These are phyloP conservation scores for Taxawa tesnikishii DNA, from an alignment of 2,329 filamentous ascomycete genomes.

Conservation along the genomic window DNA sequence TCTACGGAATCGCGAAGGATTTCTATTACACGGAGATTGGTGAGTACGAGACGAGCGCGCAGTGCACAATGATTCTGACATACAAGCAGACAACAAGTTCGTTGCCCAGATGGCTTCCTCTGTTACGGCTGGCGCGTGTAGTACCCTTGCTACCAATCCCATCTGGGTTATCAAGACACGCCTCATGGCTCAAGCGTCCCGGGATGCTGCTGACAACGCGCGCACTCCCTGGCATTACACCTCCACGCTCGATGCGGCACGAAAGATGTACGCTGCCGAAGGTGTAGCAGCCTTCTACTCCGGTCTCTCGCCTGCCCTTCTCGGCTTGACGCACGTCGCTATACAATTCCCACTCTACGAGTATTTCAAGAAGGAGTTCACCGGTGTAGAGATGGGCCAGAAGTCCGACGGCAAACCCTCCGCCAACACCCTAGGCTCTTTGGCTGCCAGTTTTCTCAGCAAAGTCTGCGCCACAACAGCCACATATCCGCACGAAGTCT, in stretches of 20 bases:
- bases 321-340: constrained; percentile 88
- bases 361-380: constrained; percentile 81
- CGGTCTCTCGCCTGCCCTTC: constrained; percentile 77
- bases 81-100: constrained; percentile 54
- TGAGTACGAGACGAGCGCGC: constrained; percentile 10
- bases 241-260: constrained; percentile 79
- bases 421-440: constrained; percentile 68
- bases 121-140: constrained; percentile 79
- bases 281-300: constrained; percentile 89
- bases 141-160: constrained; percentile 87
- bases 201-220: constrained; percentile 39
- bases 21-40: constrained; percentile 54
- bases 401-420: constrained; percentile 37
- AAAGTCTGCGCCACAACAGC: constrained; percentile 90
- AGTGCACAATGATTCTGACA: constrained; percentile 6
- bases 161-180: constrained; percentile 99
- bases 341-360: constrained; percentile 97
- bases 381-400: constrained; percentile 76
- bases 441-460: constrained; percentile 80
- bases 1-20: constrained; percentile 82
- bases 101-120: constrained; percentile 80
- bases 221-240: constrained; percentile 81
- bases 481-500: constrained; percentile 94
- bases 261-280: constrained; percentile 90
- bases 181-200: constrained; percentile 82